Conservation (phyloP, 306 rosid species). For the Ziziphus jujuba region DNA sequence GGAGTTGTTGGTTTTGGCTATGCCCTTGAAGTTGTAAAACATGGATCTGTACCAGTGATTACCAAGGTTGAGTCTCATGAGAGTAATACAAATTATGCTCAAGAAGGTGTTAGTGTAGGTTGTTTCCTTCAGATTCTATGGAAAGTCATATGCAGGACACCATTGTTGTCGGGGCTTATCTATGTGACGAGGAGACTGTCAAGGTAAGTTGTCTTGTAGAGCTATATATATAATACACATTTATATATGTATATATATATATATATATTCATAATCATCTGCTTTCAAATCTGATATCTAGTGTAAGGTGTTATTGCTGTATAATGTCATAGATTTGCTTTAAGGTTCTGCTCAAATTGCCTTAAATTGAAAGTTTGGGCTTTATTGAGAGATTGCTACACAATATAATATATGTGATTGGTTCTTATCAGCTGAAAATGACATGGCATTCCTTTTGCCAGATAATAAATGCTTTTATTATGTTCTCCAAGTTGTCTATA, state of each 20-base stretch:
- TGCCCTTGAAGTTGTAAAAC: slow-evolving; percentile 89
- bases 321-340: background rate
- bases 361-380: background rate
- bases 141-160: slow-evolving; percentile 96
- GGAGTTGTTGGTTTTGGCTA: slow-evolving; percentile 93
- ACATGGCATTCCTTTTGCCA: background rate
- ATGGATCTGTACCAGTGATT: slow-evolving; percentile 91
- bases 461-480: slow-evolving; percentile 14
- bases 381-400: background rate
- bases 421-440: background rate
- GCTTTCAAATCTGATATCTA: slow-evolving; percentile 15
- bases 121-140: slow-evolving; percentile 86
- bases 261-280: no score
- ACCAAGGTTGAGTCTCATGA: slow-evolving; percentile 97
- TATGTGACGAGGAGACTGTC: slow-evolving; percentile 90
- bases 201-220: slow-evolving; percentile 62
- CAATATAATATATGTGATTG: no score
- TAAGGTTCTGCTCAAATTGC: background rate
- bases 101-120: slow-evolving; percentile 97
- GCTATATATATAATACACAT: background rate
- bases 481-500: slow-evolving; percentile 82
- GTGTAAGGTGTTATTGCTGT: slow-evolving; percentile 3
- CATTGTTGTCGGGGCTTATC: slow-evolving; percentile 93
- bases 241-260: no score
- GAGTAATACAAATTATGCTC: slow-evolving; percentile 97